These are phyloP conservation scores for Globisporangium nodosum DNA, from an alignment of 352 stramenopile species.

Conservation along the genomic window DNA sequence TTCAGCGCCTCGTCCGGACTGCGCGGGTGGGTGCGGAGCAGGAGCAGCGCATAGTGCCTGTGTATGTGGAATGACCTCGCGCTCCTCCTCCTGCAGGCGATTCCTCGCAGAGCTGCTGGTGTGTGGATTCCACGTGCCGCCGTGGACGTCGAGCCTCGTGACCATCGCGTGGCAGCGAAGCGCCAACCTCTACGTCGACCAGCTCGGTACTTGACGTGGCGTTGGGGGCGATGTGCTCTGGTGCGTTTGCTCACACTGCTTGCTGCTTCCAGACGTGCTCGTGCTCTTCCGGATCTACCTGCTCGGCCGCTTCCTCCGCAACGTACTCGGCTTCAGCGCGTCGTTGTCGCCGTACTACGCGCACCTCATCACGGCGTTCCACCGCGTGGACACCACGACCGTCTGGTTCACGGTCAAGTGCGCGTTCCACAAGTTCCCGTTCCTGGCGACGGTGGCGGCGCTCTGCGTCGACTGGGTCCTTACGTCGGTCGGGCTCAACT, in stretches of 20 bases:
- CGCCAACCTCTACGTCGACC: slow-evolving; percentile 33
- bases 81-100: slow-evolving; percentile 11
- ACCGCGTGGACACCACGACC: slow-evolving; percentile 47
- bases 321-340: slow-evolving; percentile 35
- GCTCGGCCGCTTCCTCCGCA: slow-evolving; percentile 43
- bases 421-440: slow-evolving; percentile 42
- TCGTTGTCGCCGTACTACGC: slow-evolving; percentile 28
- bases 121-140: slow-evolving; percentile 37
- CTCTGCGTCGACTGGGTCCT: slow-evolving; percentile 48
- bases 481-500: slow-evolving; percentile 49
- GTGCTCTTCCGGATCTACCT: slow-evolving; percentile 52
- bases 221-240: neutral
- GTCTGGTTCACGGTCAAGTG: slow-evolving; percentile 64
- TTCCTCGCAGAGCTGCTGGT: slow-evolving; percentile 39
- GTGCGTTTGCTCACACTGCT: neutral
- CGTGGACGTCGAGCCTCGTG: slow-evolving; percentile 20
- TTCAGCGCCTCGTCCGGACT: slow-evolving; percentile 32
- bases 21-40: slow-evolving; percentile 16
- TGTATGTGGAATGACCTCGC: neutral
- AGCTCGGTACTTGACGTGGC: slow-evolving; percentile 28
- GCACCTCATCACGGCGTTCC: slow-evolving; percentile 41
- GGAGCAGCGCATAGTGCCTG: neutral
- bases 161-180: slow-evolving; percentile 23
- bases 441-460: slow-evolving; percentile 29
- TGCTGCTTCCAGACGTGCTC: slow-evolving; percentile 25